Evolutionary conservation across 2,329 filamentous ascomycete genomes (phyloP).

Genomic region (Zasmidium citrigriseum): DNA sequence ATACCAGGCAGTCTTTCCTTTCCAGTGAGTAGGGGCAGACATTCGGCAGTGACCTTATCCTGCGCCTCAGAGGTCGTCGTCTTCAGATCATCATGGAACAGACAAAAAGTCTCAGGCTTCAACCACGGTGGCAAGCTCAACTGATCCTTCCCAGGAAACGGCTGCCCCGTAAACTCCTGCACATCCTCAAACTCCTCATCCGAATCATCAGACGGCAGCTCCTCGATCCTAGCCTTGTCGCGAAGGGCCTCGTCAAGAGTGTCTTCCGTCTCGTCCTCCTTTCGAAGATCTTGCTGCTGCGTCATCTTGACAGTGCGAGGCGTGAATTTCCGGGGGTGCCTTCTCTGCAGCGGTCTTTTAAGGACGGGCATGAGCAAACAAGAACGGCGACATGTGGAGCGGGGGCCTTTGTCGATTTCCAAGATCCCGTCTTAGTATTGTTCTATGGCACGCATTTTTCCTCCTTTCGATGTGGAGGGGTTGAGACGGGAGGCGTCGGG

Average conservation of each 20-base stretch:
- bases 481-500: neutral
- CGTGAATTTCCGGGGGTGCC: neutral
- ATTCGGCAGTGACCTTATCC: slow-evolving; percentile 24
- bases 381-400: slow-evolving; percentile 16
- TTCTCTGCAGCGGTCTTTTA: neutral
- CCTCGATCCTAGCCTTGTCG: slow-evolving; percentile 31
- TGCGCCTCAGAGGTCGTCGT: slow-evolving; percentile 28
- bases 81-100: slow-evolving; percentile 28
- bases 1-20: slow-evolving; percentile 45
- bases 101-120: slow-evolving; percentile 22
- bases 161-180: slow-evolving; percentile 23
- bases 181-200: slow-evolving; percentile 27
- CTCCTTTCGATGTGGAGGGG: neutral
- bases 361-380: slow-evolving; percentile 20
- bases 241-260: slow-evolving; percentile 32
- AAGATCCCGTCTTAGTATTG: slow-evolving; percentile 25
- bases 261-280: slow-evolving; percentile 24
- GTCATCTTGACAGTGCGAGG: neutral
- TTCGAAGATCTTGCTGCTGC: slow-evolving; percentile 5
- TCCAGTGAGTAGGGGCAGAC: slow-evolving; percentile 30
- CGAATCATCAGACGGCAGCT: slow-evolving; percentile 31
- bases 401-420: slow-evolving; percentile 16
- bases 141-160: slow-evolving; percentile 29
- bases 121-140: slow-evolving; percentile 30
- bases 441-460: slow-evolving; percentile 20